Evolutionary conservation across 768 basidiomycete species (phyloP).

Genomic region (Panus rudis): DNA sequence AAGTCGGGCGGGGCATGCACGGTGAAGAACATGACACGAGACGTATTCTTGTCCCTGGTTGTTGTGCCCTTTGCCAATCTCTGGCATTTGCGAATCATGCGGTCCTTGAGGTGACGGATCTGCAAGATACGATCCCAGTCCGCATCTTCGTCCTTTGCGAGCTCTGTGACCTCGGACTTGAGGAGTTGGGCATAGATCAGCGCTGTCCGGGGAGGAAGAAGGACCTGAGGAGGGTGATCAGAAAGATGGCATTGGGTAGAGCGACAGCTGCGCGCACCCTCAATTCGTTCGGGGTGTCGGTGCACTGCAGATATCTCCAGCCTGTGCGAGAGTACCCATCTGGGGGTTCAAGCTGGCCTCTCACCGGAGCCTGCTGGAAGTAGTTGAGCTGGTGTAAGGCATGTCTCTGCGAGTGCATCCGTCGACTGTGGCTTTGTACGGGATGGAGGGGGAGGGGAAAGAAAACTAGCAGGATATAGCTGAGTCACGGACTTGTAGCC

Average conservation of each 20-base stretch:
- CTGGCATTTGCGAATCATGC: constrained; percentile 76
- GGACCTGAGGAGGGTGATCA: constrained; percentile 50
- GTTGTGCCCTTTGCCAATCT: constrained; percentile 46
- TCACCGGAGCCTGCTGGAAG: constrained; percentile 56
- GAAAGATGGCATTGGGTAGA: constrained; percentile 7
- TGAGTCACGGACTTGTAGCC: too few relatives aligned
- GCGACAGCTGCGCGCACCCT: constrained; percentile 35
- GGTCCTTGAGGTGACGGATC: constrained; percentile 73
- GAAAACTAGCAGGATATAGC: too few relatives aligned
- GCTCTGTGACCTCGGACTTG: constrained; percentile 52
- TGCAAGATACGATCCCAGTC: constrained; percentile 67
- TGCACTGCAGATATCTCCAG: constrained; percentile 69
- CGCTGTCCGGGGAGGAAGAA: constrained; percentile 62
- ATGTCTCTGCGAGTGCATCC: constrained; percentile 15
- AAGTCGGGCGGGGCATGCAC: constrained; percentile 67
- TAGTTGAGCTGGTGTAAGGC: constrained; percentile 36
- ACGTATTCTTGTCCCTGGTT: constrained; percentile 31
- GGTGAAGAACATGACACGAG: constrained; percentile 49
- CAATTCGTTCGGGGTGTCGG: constrained; percentile 70
- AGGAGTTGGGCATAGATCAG: constrained; percentile 60
- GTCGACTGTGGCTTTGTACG: too few relatives aligned
- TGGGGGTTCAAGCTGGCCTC: constrained; percentile 69
- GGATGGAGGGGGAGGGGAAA: too few relatives aligned
- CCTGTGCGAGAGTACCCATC: constrained; percentile 46
- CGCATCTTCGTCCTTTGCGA: constrained; percentile 46